Evolutionary conservation across 306 rosid species (phyloP).

Genomic region (Boehmeria nivea): DNA sequence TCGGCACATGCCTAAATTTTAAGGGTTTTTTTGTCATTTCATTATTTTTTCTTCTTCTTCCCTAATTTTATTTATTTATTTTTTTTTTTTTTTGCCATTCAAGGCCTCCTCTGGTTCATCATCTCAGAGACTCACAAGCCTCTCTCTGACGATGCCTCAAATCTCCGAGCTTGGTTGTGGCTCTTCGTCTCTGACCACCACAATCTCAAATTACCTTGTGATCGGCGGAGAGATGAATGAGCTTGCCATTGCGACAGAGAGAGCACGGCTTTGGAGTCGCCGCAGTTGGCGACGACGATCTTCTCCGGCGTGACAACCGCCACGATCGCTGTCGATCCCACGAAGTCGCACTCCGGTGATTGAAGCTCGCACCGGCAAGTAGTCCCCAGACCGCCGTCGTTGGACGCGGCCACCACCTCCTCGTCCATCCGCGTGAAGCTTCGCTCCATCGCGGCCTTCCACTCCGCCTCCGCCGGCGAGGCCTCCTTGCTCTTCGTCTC

Average conservation of each 20-base stretch:
- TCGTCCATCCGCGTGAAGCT: slow-evolving; percentile 52
- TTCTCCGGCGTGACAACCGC: slow-evolving; percentile 43
- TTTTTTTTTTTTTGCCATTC: too few relatives aligned
- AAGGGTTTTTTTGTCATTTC: too few relatives aligned
- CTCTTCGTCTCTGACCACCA: too few relatives aligned
- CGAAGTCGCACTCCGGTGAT: slow-evolving; percentile 53
- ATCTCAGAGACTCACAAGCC: too few relatives aligned
- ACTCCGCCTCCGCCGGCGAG: slow-evolving; percentile 13
- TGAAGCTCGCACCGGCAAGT: slow-evolving; percentile 52
- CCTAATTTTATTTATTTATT: too few relatives aligned
- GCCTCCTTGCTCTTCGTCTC: slow-evolving; percentile 29
- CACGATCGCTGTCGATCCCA: slow-evolving; percentile 59
- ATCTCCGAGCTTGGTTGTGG: too few relatives aligned
- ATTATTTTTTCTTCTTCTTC: too few relatives aligned
- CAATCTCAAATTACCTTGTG: slow-evolving; percentile 68
- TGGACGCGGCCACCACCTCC: slow-evolving; percentile 33
- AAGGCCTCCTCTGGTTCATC: too few relatives aligned
- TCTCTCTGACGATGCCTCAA: too few relatives aligned
- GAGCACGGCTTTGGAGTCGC: slow-evolving; percentile 65
- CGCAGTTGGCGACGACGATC: slow-evolving; percentile 56
- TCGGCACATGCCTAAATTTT: too few relatives aligned
- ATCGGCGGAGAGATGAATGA: slow-evolving; percentile 53
- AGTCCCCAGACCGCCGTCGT: slow-evolving; percentile 15
- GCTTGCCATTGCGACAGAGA: slow-evolving; percentile 49
- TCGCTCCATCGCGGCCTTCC: slow-evolving; percentile 46